These are phyloP conservation scores for Coprinopsis sp. DNA, from an alignment of 768 basidiomycete species.

Conservation along the genomic window DNA sequence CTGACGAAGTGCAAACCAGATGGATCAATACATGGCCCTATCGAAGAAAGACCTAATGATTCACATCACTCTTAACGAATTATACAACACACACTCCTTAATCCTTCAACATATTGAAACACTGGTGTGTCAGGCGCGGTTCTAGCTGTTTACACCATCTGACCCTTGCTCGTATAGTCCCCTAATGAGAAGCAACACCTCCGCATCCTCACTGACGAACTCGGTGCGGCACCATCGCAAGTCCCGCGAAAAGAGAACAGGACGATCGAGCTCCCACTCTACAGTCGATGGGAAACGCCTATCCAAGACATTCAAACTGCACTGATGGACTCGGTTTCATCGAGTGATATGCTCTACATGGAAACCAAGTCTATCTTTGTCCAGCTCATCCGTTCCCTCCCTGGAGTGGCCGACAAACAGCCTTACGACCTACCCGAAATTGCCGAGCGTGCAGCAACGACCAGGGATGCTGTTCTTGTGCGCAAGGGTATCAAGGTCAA, in stretches of 20 bases:
- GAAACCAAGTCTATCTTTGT: conserved; percentile 99
- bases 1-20: conserved; percentile 43
- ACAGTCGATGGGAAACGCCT: conserved; percentile 98
- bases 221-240: conserved; percentile 88
- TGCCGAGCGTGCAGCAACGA: conserved; percentile 94
- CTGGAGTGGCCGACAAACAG: conserved; percentile 73
- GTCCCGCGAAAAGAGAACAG: conserved; percentile 98
- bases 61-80: conserved; percentile 96
- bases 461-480: conserved; percentile 93
- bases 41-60: conserved; percentile 99
- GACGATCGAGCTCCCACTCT: conserved; percentile 85
- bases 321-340: conserved; percentile 95
- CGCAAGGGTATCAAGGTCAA: conserved; percentile 99
- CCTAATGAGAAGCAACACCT: conserved; percentile 98
- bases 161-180: conserved; percentile 47
- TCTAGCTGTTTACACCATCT: not conserved
- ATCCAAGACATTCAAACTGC: conserved; percentile 97
- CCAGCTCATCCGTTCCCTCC: conserved; percentile 93
- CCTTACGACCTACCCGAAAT: conserved; percentile 87
- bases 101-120: conserved; percentile 93
- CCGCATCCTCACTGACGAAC: conserved; percentile 93
- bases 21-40: conserved; percentile 99
- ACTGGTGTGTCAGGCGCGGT: conserved; percentile 54
- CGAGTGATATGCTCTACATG: conserved; percentile 99
- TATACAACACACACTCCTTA: conserved; percentile 98